Evolutionary conservation across 2,329 filamentous ascomycete genomes (phyloP).

Genomic region (Fonsecaea multimorphosa): DNA sequence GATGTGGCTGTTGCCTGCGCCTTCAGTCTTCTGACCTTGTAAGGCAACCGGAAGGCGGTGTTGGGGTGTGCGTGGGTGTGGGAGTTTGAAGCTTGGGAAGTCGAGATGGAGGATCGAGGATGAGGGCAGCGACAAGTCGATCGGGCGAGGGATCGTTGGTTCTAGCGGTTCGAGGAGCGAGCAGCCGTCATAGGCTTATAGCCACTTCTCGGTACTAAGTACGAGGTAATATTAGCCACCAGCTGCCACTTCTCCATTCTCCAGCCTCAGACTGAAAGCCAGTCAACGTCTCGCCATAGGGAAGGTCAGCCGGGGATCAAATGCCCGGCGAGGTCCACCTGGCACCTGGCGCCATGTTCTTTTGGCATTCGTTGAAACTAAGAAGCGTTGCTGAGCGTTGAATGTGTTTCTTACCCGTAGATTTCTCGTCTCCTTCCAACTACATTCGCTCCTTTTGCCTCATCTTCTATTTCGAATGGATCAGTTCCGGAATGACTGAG

Average conservation of each 20-base stretch:
- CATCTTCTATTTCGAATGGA: not conserved
- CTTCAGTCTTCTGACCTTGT: not conserved
- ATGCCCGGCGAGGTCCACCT: not conserved
- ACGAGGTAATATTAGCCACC: no score
- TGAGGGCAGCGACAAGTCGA: conserved; percentile 1
- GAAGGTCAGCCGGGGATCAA: conserved; percentile 27
- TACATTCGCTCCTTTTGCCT: not conserved
- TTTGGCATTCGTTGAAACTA: not conserved
- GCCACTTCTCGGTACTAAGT: no score
- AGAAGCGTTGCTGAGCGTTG: not conserved
- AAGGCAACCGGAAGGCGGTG: not conserved
- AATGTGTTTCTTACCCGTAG: not conserved
- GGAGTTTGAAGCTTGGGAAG: conserved; percentile 1
- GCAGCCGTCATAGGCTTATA: not conserved
- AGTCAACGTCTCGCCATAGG: not conserved
- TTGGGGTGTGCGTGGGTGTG: no score
- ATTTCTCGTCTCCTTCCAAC: not conserved
- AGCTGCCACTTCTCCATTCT: not conserved
- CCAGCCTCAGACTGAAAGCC: conserved; percentile 3
- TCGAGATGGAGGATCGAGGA: not conserved
- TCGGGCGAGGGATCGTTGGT: not conserved
- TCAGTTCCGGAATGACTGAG: conserved; percentile 5
- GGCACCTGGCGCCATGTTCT: conserved; percentile 11
- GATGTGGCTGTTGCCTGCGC: conserved; percentile 3
- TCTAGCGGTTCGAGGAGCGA: not conserved